Evolutionary conservation across 805 yeast species (phyloP), one percentile per base, ranked within the genome.

Genomic region (Metschnikowia continentalis): DNA sequence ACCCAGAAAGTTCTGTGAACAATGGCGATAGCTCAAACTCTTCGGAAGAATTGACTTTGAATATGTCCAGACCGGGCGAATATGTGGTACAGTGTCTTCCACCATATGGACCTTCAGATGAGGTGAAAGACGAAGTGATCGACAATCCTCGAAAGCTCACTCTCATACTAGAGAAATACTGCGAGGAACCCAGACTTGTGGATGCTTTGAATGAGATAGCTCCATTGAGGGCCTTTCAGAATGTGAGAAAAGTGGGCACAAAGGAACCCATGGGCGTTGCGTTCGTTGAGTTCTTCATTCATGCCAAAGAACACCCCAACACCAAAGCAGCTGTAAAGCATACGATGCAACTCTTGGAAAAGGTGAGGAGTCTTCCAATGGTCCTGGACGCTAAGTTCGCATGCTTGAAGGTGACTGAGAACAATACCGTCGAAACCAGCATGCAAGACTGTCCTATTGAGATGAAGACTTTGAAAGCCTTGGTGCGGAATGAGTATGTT

Each of bases 221-320:
- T 1, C 63, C 65, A 13, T 55, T 83, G 1, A 61, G 64, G 20
- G 65, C 70, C 0, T 68, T 82, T 37, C 71, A 74, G 37, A 57
- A 81, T 17, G 56, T 82, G 14, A 63, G 74, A 13, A 83, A 80
- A 53, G 71, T 72, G 39, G 71, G 76, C 5, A 69, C 82, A 2
- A 76, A 74, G 43, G 75, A 72, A n/a, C 74, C 83, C 1, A 68
- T 73, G 52, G 90, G 90, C 0, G 61, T 81, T 22, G 85, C 81
- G 2, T 84, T 84, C 67, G 78, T 77, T 32, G 82, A 81, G 50
- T 70, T 61, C 48, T 58, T 51, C 43, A 42, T 64, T 17, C 65
- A 65, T 11, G 53, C 63, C 2, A 41, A 54, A 20, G 42, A 49
- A 10, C 48, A 40, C 17, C 53, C 53, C 3, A 54, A 42, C 39